These are phyloP conservation scores for Pichia kluyveri DNA, from an alignment of 805 yeast species.

Conservation along the genomic window DNA sequence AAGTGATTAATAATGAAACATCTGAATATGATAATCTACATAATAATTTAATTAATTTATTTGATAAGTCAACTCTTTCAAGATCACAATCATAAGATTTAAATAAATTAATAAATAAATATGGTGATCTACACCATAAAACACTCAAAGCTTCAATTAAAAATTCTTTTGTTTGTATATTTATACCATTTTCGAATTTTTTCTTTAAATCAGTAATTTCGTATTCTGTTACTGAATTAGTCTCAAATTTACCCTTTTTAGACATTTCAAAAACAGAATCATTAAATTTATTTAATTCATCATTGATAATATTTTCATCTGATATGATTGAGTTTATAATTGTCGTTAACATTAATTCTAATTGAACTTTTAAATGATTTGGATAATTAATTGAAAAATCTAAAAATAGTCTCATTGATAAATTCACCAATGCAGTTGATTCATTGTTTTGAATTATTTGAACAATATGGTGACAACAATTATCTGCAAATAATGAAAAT, in stretches of 20 bases:
- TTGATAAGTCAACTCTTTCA: constrained; percentile 71
- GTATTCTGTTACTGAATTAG: constrained; percentile 18
- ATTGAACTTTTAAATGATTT: constrained; percentile 61
- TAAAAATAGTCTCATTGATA: constrained; percentile 67
- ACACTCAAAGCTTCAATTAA: constrained; percentile 78
- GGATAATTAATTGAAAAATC: constrained; percentile 64
- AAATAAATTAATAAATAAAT: constrained; percentile 66
- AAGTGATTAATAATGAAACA: constrained; percentile 68
- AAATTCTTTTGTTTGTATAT: constrained; percentile 58
- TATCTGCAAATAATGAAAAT: constrained; percentile 62
- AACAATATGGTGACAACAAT: constrained; percentile 76
- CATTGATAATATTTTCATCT: constrained; percentile 18
- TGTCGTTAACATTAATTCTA: constrained; percentile 61
- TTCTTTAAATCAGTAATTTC: constrained; percentile 20
- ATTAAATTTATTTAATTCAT: constrained; percentile 19
- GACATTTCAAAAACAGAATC: constrained; percentile 24
- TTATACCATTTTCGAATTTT: constrained; percentile 38
- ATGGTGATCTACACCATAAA: constrained; percentile 73
- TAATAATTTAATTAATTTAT: constrained; percentile 56
- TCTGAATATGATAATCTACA: constrained; percentile 80
- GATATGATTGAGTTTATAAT: constrained; percentile 40
- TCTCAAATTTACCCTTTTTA: constrained; percentile 18
- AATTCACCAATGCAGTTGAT: constrained; percentile 61
- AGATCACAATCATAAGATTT: constrained; percentile 86
- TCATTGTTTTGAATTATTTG: constrained; percentile 70